Evolutionary conservation across 371 early-diverging fungal genomes (phyloP), one percentile per base, ranked within the genome.

Genomic region (Zychaea mexicana): DNA sequence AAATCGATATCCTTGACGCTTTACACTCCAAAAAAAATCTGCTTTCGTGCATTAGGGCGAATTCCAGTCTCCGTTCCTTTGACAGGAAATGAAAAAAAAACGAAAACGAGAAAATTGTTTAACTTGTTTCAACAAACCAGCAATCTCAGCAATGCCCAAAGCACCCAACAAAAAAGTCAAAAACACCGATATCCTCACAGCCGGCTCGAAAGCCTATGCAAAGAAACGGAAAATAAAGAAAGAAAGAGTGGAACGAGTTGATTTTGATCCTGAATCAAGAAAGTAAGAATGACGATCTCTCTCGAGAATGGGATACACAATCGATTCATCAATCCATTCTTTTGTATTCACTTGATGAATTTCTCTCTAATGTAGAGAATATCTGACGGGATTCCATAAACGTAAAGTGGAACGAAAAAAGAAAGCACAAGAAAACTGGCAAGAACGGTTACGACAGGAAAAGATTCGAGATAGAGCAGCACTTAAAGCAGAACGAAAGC

Each of bases 361-460:
- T 24, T 38, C n/a, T 26, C 32, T 5, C 26, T 32, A 58, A 52
- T 19, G 27, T 65, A 88, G 90, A 17, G 88, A 90, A 31, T 92
- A 84, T 59, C 74, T 92, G 60, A 92, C 91, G 26, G 92, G 93
- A n/a, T 93, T 93, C 70, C 89, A 88, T 65, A 91, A 91, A 68
- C 87, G 94, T 38, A 93, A 93, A 53, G 74, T 86, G 7, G 89
- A 89, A 66, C 77, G 88, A 59, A 87, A 87, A 60, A 87, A 89
- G 45, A 77, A 78, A 31, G 85, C 88, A 31, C 73, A 70, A 39
- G 84, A 83, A 57, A 71, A 80, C 24, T 84, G 82, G 39, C 80
- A 85, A 38, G 70, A 82, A 59, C 70, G 76, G 53, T 81, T 77
- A 38, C 74, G 84, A 46, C 81, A 83, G 58, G 89, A 87, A 56